Conservation (phyloP, 73 alveolate genomes). For the Tetrahymena borealis region DNA sequence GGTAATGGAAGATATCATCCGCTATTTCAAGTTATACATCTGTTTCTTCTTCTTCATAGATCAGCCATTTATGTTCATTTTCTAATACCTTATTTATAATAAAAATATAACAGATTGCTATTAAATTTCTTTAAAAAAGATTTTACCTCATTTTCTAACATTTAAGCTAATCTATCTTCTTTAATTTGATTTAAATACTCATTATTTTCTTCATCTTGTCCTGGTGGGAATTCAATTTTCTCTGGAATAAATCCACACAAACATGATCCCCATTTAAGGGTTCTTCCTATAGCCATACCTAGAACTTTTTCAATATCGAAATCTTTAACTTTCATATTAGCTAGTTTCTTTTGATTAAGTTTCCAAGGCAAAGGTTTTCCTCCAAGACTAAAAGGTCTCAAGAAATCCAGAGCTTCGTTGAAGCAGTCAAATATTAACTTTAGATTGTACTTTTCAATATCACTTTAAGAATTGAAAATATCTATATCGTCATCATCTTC, state of each 20-base stretch:
- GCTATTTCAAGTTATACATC: neutral
- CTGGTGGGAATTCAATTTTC: neutral
- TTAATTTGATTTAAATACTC: neutral
- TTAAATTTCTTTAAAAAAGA: neutral
- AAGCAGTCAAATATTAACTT: slow-evolving; percentile 27
- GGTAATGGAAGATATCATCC: neutral
- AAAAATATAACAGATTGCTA: neutral
- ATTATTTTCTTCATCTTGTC: neutral
- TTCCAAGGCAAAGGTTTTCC: slow-evolving; percentile 34
- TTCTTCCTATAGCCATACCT: neutral
- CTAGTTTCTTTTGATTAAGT: neutral
- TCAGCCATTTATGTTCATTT: neutral
- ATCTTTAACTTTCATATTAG: neutral
- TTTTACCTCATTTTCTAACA: neutral
- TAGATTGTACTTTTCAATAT: neutral
- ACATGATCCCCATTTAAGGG: neutral
- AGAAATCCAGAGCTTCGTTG: slow-evolving; percentile 25
- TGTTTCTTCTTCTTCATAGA: neutral
- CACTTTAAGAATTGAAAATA: neutral
- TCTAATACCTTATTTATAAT: neutral
- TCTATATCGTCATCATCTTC: neutral
- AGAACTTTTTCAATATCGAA: neutral
- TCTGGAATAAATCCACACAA: neutral
- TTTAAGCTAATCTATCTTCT: neutral
- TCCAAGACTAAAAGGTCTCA: slow-evolving; percentile 22